Evolutionary conservation across 768 basidiomycete genomes (phyloP).

Genomic region (Gelatoporia subvermispora): DNA sequence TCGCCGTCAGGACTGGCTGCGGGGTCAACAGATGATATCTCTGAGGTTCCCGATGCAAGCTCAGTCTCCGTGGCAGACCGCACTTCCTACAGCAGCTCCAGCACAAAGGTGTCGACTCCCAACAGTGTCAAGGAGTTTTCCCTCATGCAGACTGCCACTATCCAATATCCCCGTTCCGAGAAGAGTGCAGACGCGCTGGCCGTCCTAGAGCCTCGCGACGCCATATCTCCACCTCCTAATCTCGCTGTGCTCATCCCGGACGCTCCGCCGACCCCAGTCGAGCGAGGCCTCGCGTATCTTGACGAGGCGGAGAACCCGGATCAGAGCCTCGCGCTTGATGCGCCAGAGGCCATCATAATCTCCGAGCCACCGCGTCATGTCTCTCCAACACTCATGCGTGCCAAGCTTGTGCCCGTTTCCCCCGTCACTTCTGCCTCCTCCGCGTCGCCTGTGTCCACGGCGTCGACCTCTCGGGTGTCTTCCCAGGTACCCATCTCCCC

Average conservation of each 20-base stretch:
- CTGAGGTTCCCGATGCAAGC: neutral
- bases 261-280: neutral
- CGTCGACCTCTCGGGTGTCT: slow-evolving; percentile 5
- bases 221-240: slow-evolving; percentile 8
- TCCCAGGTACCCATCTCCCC: slow-evolving; percentile 4
- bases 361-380: slow-evolving; percentile 11
- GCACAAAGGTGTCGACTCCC: neutral
- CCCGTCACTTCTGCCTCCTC: slow-evolving; percentile 7
- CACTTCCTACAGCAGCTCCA: neutral
- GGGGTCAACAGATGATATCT: neutral
- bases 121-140: neutral
- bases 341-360: slow-evolving; percentile 13
- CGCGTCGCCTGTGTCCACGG: slow-evolving; percentile 5
- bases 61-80: neutral
- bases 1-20: neutral
- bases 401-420: slow-evolving; percentile 11
- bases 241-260: slow-evolving; percentile 13
- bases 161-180: too few species aligned
- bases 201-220: slow-evolving; percentile 7
- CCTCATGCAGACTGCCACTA: neutral
- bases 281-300: neutral
- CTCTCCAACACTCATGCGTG: slow-evolving; percentile 10
- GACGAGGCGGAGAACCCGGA: slow-evolving; percentile 5
- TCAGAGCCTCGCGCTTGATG: slow-evolving; percentile 7
- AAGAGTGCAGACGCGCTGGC: neutral